Evolutionary conservation across 1,284 basidiomycete genomes (phyloP), one percentile per base, ranked within the genome.

Genomic region (Blastosporella zonata): DNA sequence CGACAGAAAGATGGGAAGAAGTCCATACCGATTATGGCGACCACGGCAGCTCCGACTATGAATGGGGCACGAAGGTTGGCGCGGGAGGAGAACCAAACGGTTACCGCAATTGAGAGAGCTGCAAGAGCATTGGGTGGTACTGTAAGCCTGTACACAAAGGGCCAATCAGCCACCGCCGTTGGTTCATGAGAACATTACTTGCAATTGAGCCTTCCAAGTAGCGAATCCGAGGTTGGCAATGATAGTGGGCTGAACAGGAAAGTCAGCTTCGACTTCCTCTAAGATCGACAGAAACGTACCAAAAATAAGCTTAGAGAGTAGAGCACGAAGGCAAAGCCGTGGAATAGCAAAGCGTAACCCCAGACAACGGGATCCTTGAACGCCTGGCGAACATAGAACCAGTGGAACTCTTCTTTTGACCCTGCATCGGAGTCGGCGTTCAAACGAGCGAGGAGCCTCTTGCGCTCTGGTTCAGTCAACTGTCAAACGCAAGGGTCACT

Each of bases 301-400:
- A 79, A 54, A 61, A 80, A 82, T 4, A 81, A 61, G 58, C 77
- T 78, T 50, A 79, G 57, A 13, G 78, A 78, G 56, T 80, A 81
- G 12, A 77, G 56, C 9, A 74, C 76, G 56, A 81, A 81, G 0
- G 82, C 77, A 56, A 78, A 82, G 1, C 80, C 81, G 55, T 87
- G 81, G 67, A 84, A 87, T 12, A 85, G 68, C 29, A 86, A 59
- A 0, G 78, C 77, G 65, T 87, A 88, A 6, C 57, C 76, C 75
- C 82, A 87, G 8, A 82, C 78, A 25, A 82, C 65, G 44, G 75
- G 79, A 54, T 85, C 80, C 42, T 64, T 72, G 51, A 83, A 67
- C 2, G 84, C 82, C 50, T 78, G 73, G 15, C 65, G 64, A 27
- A 80, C 78, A 49, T 71, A 77, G 41, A 59, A 56, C 78, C 78